These are phyloP conservation scores for Globisporangium echinulatum DNA, from an alignment of 352 stramenopile genomes.

Conservation along the genomic window DNA sequence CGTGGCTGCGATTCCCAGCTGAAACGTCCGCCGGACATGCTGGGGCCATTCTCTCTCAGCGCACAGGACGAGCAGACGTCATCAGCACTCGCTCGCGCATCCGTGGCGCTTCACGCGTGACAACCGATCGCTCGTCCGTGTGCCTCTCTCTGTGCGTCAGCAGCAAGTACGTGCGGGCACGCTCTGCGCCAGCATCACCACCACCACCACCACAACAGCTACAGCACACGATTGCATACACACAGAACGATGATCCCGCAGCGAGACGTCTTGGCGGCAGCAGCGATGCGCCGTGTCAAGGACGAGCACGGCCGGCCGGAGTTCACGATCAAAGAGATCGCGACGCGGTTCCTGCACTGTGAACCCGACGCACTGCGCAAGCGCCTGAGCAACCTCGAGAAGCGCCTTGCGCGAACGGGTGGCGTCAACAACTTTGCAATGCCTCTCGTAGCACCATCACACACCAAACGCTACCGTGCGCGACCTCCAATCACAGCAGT, in stretches of 20 bases:
- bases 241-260: neutral
- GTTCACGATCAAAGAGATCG: conserved; percentile 1
- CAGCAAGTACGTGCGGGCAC: too few species aligned
- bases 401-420: neutral
- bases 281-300: neutral
- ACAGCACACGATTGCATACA: neutral
- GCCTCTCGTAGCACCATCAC: neutral
- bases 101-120: too few species aligned
- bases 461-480: neutral
- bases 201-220: neutral
- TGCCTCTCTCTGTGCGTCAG: too few species aligned
- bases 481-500: too few species aligned
- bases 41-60: neutral
- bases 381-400: neutral
- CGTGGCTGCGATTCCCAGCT: too few species aligned
- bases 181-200: too few species aligned
- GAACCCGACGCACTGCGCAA: neutral
- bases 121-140: too few species aligned
- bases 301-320: neutral
- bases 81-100: too few species aligned
- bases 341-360: neutral
- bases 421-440: neutral
- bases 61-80: neutral
- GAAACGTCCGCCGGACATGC: neutral
- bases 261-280: neutral